Conservation (phyloP, 164 flowering plant genomes). For the Kingdonia uniflora region DNA sequence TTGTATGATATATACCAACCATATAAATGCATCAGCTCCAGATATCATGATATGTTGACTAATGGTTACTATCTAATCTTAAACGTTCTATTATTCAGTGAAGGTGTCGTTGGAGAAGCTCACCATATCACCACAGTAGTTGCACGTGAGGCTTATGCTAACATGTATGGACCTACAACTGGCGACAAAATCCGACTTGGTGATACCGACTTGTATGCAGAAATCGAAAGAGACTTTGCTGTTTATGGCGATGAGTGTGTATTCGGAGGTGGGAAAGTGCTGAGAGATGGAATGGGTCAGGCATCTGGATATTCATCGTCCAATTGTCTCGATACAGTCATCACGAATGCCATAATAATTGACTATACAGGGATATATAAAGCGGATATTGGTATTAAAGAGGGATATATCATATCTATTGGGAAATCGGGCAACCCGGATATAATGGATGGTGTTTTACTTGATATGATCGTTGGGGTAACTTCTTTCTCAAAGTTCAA, state of each 20-base stretch:
- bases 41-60: too few relatives aligned
- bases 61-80: conserved; percentile 7
- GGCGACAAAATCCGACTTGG: conserved; percentile 96
- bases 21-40: too few relatives aligned
- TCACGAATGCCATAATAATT: conserved; percentile 84
- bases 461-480: conserved; percentile 76
- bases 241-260: conserved; percentile 94
- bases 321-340: conserved; percentile 67
- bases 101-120: conserved; percentile 48
- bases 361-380: conserved; percentile 85
- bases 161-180: conserved; percentile 88
- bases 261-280: conserved; percentile 97
- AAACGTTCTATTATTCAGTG: conserved; percentile 42
- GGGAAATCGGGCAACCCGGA: conserved; percentile 97
- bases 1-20: too few relatives aligned
- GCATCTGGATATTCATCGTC: conserved; percentile 43
- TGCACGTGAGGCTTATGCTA: conserved; percentile 67
- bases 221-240: conserved; percentile 75
- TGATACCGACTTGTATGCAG: conserved; percentile 78
- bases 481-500: conserved; percentile 12
- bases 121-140: conserved; percentile 28
- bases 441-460: conserved; percentile 60
- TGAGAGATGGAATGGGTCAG: conserved; percentile 98
- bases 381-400: conserved; percentile 93
- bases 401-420: conserved; percentile 43